phyloP scores from a whole-genome alignment of 169 alveolate genomes.

The Neospora caninum region DNA sequence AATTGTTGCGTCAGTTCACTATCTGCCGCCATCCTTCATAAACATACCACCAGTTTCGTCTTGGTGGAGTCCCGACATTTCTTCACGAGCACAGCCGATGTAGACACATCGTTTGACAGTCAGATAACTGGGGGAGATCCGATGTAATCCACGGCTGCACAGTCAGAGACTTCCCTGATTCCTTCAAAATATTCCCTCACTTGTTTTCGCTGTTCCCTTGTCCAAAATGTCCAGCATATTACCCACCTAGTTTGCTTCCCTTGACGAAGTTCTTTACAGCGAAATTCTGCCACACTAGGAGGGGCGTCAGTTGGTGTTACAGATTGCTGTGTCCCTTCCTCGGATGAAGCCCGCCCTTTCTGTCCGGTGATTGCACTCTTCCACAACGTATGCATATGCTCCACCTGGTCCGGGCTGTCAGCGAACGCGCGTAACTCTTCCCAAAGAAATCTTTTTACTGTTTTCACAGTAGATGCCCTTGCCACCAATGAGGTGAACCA shows the following conservation, averaged over 20 bases:
- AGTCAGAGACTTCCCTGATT: neutral
- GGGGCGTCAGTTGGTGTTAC: neutral
- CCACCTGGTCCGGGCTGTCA: neutral
- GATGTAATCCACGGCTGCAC: too few relatives aligned
- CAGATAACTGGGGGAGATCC: too few relatives aligned
- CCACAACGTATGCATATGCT: neutral
- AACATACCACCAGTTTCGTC: too few relatives aligned
- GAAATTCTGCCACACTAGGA: neutral
- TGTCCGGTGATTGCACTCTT: neutral
- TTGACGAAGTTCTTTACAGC: conserved; percentile 35
- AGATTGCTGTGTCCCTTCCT: neutral
- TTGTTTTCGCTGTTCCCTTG: neutral
- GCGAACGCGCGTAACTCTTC: conserved; percentile 48
- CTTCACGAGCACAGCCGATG: too few relatives aligned
- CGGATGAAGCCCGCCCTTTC: neutral
- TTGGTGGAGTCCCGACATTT: too few relatives aligned
- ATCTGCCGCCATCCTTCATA: too few relatives aligned
- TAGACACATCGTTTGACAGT: too few relatives aligned
- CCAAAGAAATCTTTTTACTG: conserved; percentile 32
- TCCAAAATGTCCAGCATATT: conserved; percentile 66
- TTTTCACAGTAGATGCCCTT: conserved; percentile 52
- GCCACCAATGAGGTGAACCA: conserved; percentile 78
- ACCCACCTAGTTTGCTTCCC: conserved; percentile 71
- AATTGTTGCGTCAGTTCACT: too few relatives aligned
- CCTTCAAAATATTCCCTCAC: conserved; percentile 5